These are phyloP conservation scores for Tilletia walkeri DNA, from an alignment of 1,284 basidiomycete genomes.

Conservation along the genomic window DNA sequence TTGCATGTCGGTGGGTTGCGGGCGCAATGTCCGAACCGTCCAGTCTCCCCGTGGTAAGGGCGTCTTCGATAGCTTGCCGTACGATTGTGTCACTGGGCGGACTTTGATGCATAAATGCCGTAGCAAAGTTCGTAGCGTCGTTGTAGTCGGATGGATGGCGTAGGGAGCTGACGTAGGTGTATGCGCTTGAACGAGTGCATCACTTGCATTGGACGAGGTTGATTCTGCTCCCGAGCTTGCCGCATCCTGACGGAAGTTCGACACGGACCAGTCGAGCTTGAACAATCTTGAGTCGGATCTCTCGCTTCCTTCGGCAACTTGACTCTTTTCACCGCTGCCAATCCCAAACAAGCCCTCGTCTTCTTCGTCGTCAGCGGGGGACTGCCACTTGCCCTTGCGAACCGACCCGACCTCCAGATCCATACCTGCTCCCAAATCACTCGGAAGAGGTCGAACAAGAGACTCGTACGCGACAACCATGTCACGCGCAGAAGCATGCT, in stretches of 20 bases:
- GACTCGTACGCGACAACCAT: slow-evolving; percentile 52
- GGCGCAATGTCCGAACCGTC: slow-evolving; percentile 21
- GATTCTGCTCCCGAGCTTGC: not conserved
- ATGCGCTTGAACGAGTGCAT: slow-evolving; percentile 1
- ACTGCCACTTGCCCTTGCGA: not conserved
- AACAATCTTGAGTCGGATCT: slow-evolving; percentile 25
- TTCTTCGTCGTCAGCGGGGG: not conserved
- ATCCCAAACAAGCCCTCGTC: slow-evolving; percentile 30
- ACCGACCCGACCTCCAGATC: too few relatives aligned
- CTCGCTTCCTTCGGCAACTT: not conserved
- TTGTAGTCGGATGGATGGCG: slow-evolving; percentile 41
- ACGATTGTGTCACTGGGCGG: slow-evolving; percentile 12
- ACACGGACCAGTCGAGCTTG: slow-evolving; percentile 21
- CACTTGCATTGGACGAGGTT: not conserved
- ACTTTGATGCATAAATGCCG: slow-evolving; percentile 33
- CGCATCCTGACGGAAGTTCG: not conserved
- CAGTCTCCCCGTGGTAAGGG: slow-evolving; percentile 31
- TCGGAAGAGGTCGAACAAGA: slow-evolving; percentile 37
- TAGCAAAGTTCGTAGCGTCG: slow-evolving; percentile 39
- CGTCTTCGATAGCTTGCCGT: slow-evolving; percentile 4
- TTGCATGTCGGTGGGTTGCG: not conserved
- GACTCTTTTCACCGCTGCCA: slow-evolving; percentile 3
- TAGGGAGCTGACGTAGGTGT: not conserved
- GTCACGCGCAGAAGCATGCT: slow-evolving; percentile 44
- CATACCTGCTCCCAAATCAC: slow-evolving; percentile 1